Conservation (phyloP, 805 yeast species). For the Candida vaughaniae region DNA sequence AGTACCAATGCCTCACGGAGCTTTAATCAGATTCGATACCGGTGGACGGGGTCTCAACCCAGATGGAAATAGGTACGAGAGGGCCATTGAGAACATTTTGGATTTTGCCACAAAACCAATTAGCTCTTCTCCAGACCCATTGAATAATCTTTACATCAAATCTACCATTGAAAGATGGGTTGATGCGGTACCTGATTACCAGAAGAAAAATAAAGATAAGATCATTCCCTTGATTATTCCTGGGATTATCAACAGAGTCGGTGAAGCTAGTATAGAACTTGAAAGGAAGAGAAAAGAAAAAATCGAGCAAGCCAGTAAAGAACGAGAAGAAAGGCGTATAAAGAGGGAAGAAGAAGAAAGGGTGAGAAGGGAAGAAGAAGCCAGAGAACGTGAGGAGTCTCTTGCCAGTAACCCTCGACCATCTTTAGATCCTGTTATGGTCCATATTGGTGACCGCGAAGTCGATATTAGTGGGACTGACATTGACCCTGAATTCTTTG, state of each 20-base stretch:
- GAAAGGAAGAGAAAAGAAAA: constrained; percentile 25
- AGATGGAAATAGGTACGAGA: constrained; percentile 19
- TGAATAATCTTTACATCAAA: constrained; percentile 27
- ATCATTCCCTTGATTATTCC: constrained; percentile 22
- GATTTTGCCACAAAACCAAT: constrained; percentile 12
- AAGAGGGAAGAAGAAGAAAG: constrained; percentile 28
- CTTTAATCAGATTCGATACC: constrained; percentile 12
- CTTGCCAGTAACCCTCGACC: constrained; percentile 6
- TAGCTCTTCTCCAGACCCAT: constrained; percentile 14
- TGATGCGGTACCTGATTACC: constrained; percentile 53
- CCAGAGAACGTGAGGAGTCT: constrained; percentile 14
- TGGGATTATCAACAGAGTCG: constrained; percentile 46
- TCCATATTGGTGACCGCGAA: constrained; percentile 70
- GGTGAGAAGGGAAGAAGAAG: constrained; percentile 16
- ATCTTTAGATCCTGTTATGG: constrained; percentile 53
- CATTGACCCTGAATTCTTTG: constrained; percentile 86
- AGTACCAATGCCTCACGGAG: constrained; percentile 16
- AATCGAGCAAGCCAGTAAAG: constrained; percentile 26
- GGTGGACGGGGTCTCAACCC: constrained; percentile 14
- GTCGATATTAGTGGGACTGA: constrained; percentile 89
- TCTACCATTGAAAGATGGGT: constrained; percentile 71
- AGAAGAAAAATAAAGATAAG: constrained; percentile 35
- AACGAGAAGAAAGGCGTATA: constrained; percentile 30
- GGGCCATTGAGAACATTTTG: constrained; percentile 22
- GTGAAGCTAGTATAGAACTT: constrained; percentile 46